Conservation (phyloP, 306 rosid species). For the Lablab purpureus region DNA sequence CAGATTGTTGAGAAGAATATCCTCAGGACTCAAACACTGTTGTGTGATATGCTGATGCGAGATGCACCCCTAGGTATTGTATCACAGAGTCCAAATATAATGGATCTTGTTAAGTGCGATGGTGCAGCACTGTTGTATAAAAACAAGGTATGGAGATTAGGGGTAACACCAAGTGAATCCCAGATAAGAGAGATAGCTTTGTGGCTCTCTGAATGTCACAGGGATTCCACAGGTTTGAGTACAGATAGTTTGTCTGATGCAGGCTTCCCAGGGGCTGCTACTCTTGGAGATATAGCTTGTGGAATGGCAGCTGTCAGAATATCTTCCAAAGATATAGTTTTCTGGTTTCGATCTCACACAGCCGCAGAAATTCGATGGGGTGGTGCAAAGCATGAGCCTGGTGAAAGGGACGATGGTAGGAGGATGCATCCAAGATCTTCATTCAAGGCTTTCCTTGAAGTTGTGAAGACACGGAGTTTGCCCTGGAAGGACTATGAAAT, state of each 20-base stretch:
- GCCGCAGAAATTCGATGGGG: conserved; percentile 83
- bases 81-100: conserved; percentile 75
- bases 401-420: conserved; percentile 67
- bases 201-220: conserved; percentile 72
- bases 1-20: conserved; percentile 79
- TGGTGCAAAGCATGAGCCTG: conserved; percentile 82
- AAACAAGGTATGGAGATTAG: conserved; percentile 71
- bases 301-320: conserved; percentile 89
- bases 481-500: conserved; percentile 89
- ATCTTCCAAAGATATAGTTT: conserved; percentile 63
- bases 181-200: conserved; percentile 69
- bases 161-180: conserved; percentile 72
- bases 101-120: conserved; percentile 87
- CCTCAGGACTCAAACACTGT: conserved; percentile 75
- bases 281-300: conserved; percentile 71
- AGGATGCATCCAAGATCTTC: conserved; percentile 92
- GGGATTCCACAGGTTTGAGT: conserved; percentile 85
- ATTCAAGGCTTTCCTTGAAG: conserved; percentile 88
- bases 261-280: conserved; percentile 72
- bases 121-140: conserved; percentile 79
- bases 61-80: conserved; percentile 83
- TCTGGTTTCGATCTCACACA: conserved; percentile 81
- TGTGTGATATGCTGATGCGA: conserved; percentile 84
- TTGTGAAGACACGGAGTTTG: conserved; percentile 71
- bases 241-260: conserved; percentile 88